Evolutionary conservation across 176 grass and related monocot species (phyloP), one percentile per base, ranked within the genome.

Genomic region (Lolium multiflorum): DNA sequence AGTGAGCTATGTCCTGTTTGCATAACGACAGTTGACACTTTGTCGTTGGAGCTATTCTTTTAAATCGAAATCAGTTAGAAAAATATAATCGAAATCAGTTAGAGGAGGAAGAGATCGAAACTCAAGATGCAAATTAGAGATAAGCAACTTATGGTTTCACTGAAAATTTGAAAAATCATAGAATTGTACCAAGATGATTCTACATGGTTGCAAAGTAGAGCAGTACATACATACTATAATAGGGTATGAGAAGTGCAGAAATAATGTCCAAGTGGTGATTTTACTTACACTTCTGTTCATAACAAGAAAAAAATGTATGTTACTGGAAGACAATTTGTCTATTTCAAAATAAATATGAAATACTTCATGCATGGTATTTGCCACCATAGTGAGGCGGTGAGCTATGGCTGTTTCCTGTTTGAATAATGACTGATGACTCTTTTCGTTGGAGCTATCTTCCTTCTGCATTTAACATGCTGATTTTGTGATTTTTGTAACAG

Each of bases 401-500:
- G 72, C 63, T 35, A 39, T 61, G 18, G 9, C 1, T 73, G 10
- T 17, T 79, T 74, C 4, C 4, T 73, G 20, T 17, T 79, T 67
- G 14, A 73, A 61, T 59, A 28, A 20, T 57, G 12, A 75, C 6
- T 9, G 2, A 28, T 17, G 14, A 0, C 28, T 43, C 13, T 46
- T 62, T 50, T 56, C 5, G 20, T 60, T 76, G 3, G 57, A n/a
- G 50, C 57, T 76, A 58, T 43, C 2, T 35, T 80, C 58, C 1
- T 31, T 31, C 28, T 31, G 70, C 31, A 52, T 81, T 60, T 18
- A 81, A 69, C 7, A 21, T 60, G 1, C 71, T 84, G 59, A 0
- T 41, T 4, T 80, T 76, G n/a, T 12, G 22, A 9, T 20, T 88
- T 62, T 64, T 78, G 69, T 54, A 72, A 60, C 92, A 99, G 97